Evolutionary conservation across 2,329 filamentous ascomycete species (phyloP).

Genomic region (Trichoderma pleuroti): DNA sequence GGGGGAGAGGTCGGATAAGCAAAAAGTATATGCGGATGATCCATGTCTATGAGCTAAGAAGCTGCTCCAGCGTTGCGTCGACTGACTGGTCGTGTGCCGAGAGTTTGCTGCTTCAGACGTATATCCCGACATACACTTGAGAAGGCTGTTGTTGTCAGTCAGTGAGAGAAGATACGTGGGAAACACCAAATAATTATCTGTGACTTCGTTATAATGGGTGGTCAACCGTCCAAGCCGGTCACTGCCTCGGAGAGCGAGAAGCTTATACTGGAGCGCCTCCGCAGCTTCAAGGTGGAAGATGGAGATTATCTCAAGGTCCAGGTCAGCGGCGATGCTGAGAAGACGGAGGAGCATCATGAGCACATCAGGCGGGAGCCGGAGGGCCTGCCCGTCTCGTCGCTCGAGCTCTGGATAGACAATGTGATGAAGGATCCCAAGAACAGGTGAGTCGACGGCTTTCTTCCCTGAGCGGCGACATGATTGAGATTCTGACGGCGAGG

Average conservation of each 20-base stretch:
- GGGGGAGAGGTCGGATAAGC: not conserved
- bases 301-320: slow-evolving; percentile 49
- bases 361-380: slow-evolving; percentile 33
- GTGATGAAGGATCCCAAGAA: slow-evolving; percentile 63
- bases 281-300: slow-evolving; percentile 45
- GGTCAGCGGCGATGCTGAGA: slow-evolving; percentile 39
- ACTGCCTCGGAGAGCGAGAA: slow-evolving; percentile 38
- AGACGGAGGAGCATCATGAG: slow-evolving; percentile 18
- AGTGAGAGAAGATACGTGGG: not conserved
- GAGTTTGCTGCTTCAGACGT: not conserved
- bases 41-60: not conserved
- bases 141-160: not conserved
- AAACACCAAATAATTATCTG: not conserved
- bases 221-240: slow-evolving; percentile 40
- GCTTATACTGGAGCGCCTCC: slow-evolving; percentile 43
- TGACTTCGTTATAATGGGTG: slow-evolving; percentile 43
- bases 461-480: not conserved
- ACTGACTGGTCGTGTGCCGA: not conserved
- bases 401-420: slow-evolving; percentile 58
- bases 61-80: not conserved
- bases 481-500: not conserved
- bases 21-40: not conserved
- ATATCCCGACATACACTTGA: not conserved
- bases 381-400: slow-evolving; percentile 48
- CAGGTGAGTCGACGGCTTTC: slow-evolving; percentile 42